Evolutionary conservation across 768 basidiomycete genomes (phyloP).

Genomic region (Bullera alba): DNA sequence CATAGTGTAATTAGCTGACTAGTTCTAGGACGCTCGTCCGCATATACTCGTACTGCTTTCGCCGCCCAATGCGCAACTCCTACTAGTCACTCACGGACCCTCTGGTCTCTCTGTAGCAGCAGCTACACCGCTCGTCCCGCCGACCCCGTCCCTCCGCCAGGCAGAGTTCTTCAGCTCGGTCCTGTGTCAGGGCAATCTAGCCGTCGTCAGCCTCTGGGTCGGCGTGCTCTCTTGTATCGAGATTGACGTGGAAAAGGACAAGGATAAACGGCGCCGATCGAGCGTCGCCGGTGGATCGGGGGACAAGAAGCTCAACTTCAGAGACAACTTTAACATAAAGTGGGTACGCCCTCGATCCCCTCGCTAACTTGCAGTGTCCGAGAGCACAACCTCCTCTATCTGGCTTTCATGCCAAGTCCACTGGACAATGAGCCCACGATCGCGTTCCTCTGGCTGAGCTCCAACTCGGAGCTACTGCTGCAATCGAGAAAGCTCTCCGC

Average conservation of each 20-base stretch:
- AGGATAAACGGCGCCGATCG: conserved; percentile 18
- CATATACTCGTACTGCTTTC: conserved; percentile 37
- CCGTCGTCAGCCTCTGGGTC: conserved; percentile 40
- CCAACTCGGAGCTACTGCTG: conserved; percentile 24
- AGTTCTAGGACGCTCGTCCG: conserved; percentile 5
- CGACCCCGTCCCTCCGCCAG: conserved; percentile 30
- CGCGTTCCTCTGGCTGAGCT: conserved; percentile 33
- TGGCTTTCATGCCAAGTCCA: conserved; percentile 28
- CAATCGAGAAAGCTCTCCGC: conserved; percentile 23
- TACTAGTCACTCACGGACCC: conserved; percentile 26
- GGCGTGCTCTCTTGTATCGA: conserved; percentile 41
- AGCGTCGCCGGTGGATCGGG: conserved; percentile 16
- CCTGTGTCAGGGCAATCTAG: conserved; percentile 23
- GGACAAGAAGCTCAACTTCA: conserved; percentile 10
- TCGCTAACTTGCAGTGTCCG: conserved; percentile 28
- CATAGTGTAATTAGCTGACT: neutral
- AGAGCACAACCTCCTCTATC: conserved; percentile 41
- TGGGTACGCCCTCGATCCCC: conserved; percentile 6
- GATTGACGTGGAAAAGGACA: conserved; percentile 38
- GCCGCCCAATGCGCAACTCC: conserved; percentile 38
- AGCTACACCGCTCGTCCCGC: conserved; percentile 25
- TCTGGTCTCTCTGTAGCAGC: conserved; percentile 20
- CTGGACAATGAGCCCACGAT: conserved; percentile 21
- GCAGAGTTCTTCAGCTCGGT: conserved; percentile 41
- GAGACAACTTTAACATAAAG: conserved; percentile 35